These are phyloP conservation scores for Quambalaria eucalypti DNA, from an alignment of 1,284 basidiomycete genomes.

Conservation along the genomic window DNA sequence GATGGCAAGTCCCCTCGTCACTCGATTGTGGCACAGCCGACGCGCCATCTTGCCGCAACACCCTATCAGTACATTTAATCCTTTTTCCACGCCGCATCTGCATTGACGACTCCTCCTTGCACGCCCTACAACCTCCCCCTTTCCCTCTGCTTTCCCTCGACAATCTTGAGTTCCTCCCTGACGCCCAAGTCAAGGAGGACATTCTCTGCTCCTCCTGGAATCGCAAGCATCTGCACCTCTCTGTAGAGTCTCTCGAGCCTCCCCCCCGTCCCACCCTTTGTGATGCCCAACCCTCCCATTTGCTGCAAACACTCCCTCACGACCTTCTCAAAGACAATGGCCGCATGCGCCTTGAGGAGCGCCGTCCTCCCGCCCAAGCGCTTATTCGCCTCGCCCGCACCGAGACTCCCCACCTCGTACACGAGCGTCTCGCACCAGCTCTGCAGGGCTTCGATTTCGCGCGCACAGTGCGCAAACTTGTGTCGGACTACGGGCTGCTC, in stretches of 20 bases:
- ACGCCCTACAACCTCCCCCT: neutral
- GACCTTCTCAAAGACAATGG: constrained; percentile 29
- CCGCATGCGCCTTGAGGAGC: constrained; percentile 36
- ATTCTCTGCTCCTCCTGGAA: constrained; percentile 32
- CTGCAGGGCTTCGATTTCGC: constrained; percentile 35
- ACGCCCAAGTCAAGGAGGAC: constrained; percentile 33
- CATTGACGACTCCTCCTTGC: too few relatives aligned
- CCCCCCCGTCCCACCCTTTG: constrained; percentile 31
- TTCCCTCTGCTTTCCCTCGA: neutral
- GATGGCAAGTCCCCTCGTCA: too few relatives aligned
- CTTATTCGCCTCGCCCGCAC: constrained; percentile 17
- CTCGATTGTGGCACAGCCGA: too few relatives aligned
- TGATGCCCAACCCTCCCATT: constrained; percentile 33
- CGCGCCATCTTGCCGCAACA: too few relatives aligned
- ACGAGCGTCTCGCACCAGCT: constrained; percentile 28
- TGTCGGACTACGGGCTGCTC: constrained; percentile 38
- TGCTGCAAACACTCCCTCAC: constrained; percentile 24
- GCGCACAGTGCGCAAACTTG: constrained; percentile 37
- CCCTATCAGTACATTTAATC: too few relatives aligned
- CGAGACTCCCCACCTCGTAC: constrained; percentile 25
- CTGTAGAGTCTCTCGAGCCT: constrained; percentile 33
- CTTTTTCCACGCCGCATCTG: too few relatives aligned
- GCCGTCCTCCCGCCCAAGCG: constrained; percentile 24
- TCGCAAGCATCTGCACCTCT: constrained; percentile 25
- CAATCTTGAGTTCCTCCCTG: constrained; percentile 31